Base-by-base conservation (phyloP, 768 basidiomycete genomes). In the Lentinula lateritia region DNA sequence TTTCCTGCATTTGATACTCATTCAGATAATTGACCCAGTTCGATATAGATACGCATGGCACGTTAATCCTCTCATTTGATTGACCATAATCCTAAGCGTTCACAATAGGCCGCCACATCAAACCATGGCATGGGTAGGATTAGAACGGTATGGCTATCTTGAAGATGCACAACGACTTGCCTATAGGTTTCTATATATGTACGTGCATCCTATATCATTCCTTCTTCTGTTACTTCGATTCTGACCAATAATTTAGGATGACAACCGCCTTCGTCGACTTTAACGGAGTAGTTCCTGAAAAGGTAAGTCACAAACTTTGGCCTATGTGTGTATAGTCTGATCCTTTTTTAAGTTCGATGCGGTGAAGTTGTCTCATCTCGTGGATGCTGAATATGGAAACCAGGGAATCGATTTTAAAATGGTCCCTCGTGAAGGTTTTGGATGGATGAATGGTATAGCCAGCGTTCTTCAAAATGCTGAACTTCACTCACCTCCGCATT, bases 101-200 rank as follows among this genome's bases (percentile, higher is more conserved):
- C 52, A 61, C 15, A n/a, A 35, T 62, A 87, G 88, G 92, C 92
- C 92, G n/a, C 92, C 95, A 53, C 95, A 98, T 73, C 96, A 98
- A 74, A 97, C 98, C 70, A 98, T 98, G 92, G 79, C 90, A 1
- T 99, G 96, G 96, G 94, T 98, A 57, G 96, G 95, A 45, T 80
- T 98, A 23, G 94, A 97, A 67, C 88, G 96, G 58, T 99, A 99
- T 70, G 96, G 96, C 2, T 97, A 94, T 72, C 78, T 91, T 3
- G 92, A 96, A 64, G 95, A 97, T 64, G 92, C 95, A 1, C 93
- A 96, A 65, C 83, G 97, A 52, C 76, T 98, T 53, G 89, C 96
- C 1, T 99, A 99, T 75, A 82, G 96, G 57, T 99, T 92, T 85
- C 83, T 97, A n/a, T 98, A 98, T 78, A 97, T 99, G 95, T 94